Evolutionary conservation across 2,329 filamentous ascomycete species (phyloP).

Genomic region (Arthrobotrys sinensis): DNA sequence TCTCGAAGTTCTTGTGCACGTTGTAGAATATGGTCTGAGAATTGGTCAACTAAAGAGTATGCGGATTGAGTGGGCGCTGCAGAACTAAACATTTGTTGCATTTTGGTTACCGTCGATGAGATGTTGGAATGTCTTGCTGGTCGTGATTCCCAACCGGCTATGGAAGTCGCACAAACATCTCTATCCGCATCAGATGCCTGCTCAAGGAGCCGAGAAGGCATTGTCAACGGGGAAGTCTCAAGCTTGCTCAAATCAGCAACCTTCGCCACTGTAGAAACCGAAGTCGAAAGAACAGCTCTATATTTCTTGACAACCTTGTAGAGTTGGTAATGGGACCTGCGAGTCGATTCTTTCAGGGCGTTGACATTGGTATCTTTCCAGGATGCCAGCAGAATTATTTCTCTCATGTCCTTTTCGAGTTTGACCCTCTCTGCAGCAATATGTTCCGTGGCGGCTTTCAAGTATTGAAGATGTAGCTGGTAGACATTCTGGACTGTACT

Average conservation of each 20-base stretch:
- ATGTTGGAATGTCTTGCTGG: constrained; percentile 78
- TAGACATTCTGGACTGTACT: constrained; percentile 39
- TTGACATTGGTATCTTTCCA: constrained; percentile 99
- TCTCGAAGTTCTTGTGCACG: constrained; percentile 78
- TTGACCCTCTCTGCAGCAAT: constrained; percentile 73
- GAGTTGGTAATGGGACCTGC: constrained; percentile 89
- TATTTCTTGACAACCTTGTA: constrained; percentile 95
- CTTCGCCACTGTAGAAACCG: constrained; percentile 73
- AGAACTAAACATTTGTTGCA: constrained; percentile 73
- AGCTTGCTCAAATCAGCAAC: constrained; percentile 42
- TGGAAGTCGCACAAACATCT: constrained; percentile 17
- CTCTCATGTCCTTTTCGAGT: constrained; percentile 92
- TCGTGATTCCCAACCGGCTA: constrained; percentile 37
- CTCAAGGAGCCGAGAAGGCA: constrained; percentile 64
- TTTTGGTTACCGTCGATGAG: constrained; percentile 79
- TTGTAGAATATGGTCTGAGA: constrained; percentile 73
- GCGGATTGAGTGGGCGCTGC: constrained; percentile 71
- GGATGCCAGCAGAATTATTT: constrained; percentile 91
- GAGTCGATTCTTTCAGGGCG: constrained; percentile 88
- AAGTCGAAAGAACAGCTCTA: constrained; percentile 81
- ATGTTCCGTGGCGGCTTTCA: constrained; percentile 26
- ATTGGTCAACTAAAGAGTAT: constrained; percentile 70
- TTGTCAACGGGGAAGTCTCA: background rate
- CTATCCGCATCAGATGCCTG: constrained; percentile 67
- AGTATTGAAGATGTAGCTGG: constrained; percentile 44